Conservation (phyloP, 2,329 filamentous ascomycete genomes). For the Cercospora nicotianae region DNA sequence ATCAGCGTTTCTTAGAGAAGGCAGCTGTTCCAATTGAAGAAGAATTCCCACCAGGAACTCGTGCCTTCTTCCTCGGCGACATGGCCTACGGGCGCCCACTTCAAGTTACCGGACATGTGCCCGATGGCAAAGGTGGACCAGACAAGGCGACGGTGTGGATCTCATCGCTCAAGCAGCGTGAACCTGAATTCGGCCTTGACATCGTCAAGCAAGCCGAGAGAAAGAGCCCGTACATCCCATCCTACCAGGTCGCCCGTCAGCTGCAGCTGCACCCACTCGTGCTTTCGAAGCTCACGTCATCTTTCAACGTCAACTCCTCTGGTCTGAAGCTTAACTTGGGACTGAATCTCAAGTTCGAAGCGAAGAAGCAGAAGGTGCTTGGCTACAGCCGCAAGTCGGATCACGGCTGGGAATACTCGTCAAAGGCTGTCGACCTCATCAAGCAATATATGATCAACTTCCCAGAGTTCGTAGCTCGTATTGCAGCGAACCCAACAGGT, state of each 20-base stretch:
- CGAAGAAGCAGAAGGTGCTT: slow-evolving; percentile 89
- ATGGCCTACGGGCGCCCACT: slow-evolving; percentile 88
- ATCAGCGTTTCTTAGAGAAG: slow-evolving; percentile 89
- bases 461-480: slow-evolving; percentile 89
- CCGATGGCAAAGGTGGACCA: slow-evolving; percentile 52
- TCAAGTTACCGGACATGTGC: slow-evolving; percentile 71
- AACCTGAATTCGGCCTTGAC: slow-evolving; percentile 76
- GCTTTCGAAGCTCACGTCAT: slow-evolving; percentile 92
- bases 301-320: slow-evolving; percentile 81
- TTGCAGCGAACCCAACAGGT: slow-evolving; percentile 80
- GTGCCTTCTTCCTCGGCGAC: slow-evolving; percentile 91
- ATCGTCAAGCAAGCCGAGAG: slow-evolving; percentile 71
- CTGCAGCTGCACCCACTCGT: slow-evolving; percentile 81
- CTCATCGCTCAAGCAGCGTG: slow-evolving; percentile 68
- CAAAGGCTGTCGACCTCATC: slow-evolving; percentile 76
- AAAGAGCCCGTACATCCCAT: slow-evolving; percentile 75
- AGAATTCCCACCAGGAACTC: slow-evolving; percentile 80
- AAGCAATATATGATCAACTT: slow-evolving; percentile 90
- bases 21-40: slow-evolving; percentile 84
- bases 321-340: slow-evolving; percentile 85
- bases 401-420: slow-evolving; percentile 94
- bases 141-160: slow-evolving; percentile 79
- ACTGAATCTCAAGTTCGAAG: slow-evolving; percentile 95
- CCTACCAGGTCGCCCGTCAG: slow-evolving; percentile 81
- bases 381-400: slow-evolving; percentile 87